Conservation (phyloP, 2,329 filamentous ascomycete genomes). For the Lasiodiplodia citricola region DNA sequence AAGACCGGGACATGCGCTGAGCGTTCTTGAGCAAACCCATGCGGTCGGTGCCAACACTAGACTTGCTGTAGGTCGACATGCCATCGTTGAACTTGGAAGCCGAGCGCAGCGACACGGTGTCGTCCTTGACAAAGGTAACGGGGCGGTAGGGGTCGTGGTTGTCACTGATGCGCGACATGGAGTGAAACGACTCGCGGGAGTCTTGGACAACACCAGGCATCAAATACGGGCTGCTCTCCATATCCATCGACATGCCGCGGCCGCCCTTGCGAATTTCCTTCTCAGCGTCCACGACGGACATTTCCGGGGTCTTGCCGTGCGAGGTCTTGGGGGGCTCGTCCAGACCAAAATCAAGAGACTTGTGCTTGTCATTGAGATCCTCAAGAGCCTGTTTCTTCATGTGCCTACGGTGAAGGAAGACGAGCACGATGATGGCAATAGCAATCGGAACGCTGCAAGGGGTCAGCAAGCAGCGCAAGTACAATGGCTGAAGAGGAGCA, state of each 20-base stretch:
- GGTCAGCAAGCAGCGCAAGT: slow-evolving; percentile 6
- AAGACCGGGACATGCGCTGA: slow-evolving; percentile 59
- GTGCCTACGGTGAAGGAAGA: slow-evolving; percentile 81
- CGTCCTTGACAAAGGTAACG: slow-evolving; percentile 60
- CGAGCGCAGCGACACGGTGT: slow-evolving; percentile 43
- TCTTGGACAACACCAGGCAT: slow-evolving; percentile 80
- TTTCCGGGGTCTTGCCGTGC: slow-evolving; percentile 48
- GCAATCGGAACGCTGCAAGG: slow-evolving; percentile 73
- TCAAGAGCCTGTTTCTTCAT: slow-evolving; percentile 73
- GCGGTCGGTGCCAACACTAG: slow-evolving; percentile 52
- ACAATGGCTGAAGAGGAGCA: background rate
- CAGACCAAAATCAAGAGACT: slow-evolving; percentile 90
- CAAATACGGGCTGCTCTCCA: slow-evolving; percentile 88
- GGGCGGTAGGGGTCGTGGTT: slow-evolving; percentile 85
- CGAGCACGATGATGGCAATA: slow-evolving; percentile 67
- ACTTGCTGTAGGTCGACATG: slow-evolving; percentile 58
- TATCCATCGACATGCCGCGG: slow-evolving; percentile 63
- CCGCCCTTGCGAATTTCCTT: slow-evolving; percentile 45
- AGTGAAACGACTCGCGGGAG: slow-evolving; percentile 86
- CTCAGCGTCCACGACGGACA: slow-evolving; percentile 63
- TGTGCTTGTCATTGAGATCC: slow-evolving; percentile 85
- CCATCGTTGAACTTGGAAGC: slow-evolving; percentile 44
- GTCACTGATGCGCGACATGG: slow-evolving; percentile 70
- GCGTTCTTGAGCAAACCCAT: slow-evolving; percentile 62
- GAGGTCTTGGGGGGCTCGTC: slow-evolving; percentile 48